Percentiles rank a stretch among this genome's conserved stretches.
Conservation (phyloP, 441 rosid species). For the Codiaeum variegatum region DNA sequence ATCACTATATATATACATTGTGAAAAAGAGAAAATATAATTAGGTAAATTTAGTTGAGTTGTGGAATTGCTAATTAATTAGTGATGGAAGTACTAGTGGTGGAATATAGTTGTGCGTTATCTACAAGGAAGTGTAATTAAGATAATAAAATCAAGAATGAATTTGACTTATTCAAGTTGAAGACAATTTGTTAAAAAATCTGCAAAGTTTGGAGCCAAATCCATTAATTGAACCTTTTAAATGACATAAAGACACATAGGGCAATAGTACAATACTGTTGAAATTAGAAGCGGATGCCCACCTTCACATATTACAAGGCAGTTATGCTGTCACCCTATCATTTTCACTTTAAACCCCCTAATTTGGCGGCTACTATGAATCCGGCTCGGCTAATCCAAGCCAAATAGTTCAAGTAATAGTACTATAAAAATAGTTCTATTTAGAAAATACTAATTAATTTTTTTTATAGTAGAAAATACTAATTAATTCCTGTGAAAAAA, state of each 20-base stretch:
- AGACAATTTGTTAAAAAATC: conserved; percentile 1
- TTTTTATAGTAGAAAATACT: no score
- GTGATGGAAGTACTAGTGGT: neutral
- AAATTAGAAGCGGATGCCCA: neutral
- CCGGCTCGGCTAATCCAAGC: conserved; percentile 1
- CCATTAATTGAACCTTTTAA: conserved; percentile 56
- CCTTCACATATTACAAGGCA: neutral
- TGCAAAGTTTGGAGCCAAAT: conserved; percentile 56
- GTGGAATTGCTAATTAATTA: no score
- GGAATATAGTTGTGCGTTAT: neutral
- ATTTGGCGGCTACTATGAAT: neutral
- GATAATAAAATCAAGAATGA: neutral
- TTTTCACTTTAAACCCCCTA: neutral
- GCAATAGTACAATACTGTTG: neutral
- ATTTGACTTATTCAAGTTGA: conserved; percentile 5
- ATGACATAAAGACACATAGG: conserved; percentile 42
- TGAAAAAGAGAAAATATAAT: no score
- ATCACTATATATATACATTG: no score
- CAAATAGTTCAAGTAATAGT: no score
- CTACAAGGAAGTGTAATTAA: neutral
- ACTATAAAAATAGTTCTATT: neutral
- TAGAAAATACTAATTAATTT: no score
- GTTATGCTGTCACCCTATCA: neutral
- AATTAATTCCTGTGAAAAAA: no score
- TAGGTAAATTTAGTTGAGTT: no score